Conservation (phyloP, 2,329 filamentous ascomycete species). For the Apiospora marii region DNA sequence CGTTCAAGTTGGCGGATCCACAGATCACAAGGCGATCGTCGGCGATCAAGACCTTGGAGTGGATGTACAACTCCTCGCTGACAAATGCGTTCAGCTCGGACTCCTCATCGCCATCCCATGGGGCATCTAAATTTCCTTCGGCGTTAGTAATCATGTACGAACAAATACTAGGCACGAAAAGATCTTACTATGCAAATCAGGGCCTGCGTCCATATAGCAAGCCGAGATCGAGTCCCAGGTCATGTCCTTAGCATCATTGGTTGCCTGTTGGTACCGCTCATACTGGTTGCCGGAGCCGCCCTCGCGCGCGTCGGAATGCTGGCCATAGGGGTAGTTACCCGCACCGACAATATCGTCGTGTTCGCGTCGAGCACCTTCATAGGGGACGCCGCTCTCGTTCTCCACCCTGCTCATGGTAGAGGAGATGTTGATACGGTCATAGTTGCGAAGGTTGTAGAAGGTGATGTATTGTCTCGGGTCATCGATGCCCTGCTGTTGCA, state of each 20-base stretch:
- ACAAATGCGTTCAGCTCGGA: constrained; percentile 68
- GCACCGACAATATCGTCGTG: constrained; percentile 65
- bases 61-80: constrained; percentile 73
- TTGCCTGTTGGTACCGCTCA: constrained; percentile 76
- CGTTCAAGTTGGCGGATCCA: constrained; percentile 90
- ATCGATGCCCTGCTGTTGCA: constrained; percentile 69
- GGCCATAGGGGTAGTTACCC: constrained; percentile 49
- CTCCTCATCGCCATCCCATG: constrained; percentile 63
- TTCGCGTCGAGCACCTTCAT: constrained; percentile 70
- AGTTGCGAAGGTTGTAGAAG: constrained; percentile 87
- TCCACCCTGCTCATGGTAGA: constrained; percentile 68
- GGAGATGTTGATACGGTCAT: constrained; percentile 81
- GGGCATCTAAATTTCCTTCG: constrained; percentile 40
- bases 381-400: constrained; percentile 68
- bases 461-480: constrained; percentile 77
- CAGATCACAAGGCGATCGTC: constrained; percentile 88
- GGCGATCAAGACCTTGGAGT: constrained; percentile 88
- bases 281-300: constrained; percentile 58
- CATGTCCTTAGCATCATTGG: constrained; percentile 59
- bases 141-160: neutral
- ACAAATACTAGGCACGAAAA: too few relatives aligned
- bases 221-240: constrained; percentile 80
- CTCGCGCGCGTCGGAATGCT: constrained; percentile 41
- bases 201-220: constrained; percentile 84
- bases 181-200: constrained; percentile 63